phyloP scores from a whole-genome alignment of 1,284 basidiomycete genomes.

The Ceratobasidium sp. region DNA sequence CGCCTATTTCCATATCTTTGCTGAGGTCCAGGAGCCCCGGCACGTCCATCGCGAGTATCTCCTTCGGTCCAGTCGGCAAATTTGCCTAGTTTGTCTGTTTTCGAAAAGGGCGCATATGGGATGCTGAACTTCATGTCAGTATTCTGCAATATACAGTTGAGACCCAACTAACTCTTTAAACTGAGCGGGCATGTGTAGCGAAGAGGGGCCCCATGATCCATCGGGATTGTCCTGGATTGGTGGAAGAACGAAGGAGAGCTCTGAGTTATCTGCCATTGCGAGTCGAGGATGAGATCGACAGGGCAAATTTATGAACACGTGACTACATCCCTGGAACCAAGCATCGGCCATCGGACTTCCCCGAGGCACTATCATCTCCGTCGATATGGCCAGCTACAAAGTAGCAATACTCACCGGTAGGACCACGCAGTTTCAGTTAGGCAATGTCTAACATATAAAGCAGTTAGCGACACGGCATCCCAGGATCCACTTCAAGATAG shows the following conservation, averaged over 20 bases:
- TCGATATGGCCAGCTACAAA: constrained; percentile 33
- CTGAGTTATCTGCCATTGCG: constrained; percentile 34
- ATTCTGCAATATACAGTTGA: neutral
- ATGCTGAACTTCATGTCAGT: constrained; percentile 72
- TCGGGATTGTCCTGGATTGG: constrained; percentile 85
- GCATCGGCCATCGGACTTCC: constrained; percentile 6
- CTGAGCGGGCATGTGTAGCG: constrained; percentile 78
- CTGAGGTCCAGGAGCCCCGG: constrained; percentile 58
- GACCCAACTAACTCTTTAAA: constrained; percentile 60
- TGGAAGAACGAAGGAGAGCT: constrained; percentile 80
- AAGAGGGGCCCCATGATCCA: constrained; percentile 85
- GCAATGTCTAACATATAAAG: neutral
- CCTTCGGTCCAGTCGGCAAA: constrained; percentile 97
- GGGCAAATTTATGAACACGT: constrained; percentile 37
- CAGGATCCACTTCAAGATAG: constrained; percentile 67
- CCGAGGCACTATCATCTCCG: neutral
- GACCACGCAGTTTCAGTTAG: neutral
- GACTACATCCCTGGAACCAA: neutral
- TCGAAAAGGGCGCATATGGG: constrained; percentile 97
- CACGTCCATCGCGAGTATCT: constrained; percentile 67
- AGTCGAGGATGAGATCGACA: constrained; percentile 24
- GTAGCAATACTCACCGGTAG: constrained; percentile 44
- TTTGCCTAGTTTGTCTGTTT: constrained; percentile 97
- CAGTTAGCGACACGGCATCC: constrained; percentile 79
- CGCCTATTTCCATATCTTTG: constrained; percentile 47